phyloP scores from a whole-genome alignment of 495 filamentous ascomycete genomes.

The Tirmania nivea region DNA sequence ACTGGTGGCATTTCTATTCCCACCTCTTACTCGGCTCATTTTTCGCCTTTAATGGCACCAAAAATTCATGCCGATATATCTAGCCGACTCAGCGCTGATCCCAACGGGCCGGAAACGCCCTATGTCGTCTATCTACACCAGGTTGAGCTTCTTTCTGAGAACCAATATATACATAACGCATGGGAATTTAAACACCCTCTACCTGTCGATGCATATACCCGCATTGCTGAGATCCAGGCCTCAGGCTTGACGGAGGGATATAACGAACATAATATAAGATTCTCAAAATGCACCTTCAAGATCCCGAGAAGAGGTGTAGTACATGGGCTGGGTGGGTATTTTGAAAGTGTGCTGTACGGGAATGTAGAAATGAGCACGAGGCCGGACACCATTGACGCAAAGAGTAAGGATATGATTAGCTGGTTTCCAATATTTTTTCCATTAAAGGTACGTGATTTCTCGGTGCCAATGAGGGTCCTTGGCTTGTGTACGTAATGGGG shows the following conservation, averaged over 20 bases:
- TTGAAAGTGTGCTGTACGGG: slow-evolving; percentile 75
- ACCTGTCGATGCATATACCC: slow-evolving; percentile 22
- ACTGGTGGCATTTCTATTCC: slow-evolving; percentile 85
- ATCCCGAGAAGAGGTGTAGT: slow-evolving; percentile 47
- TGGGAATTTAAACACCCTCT: slow-evolving; percentile 50
- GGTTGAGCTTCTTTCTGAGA: slow-evolving; percentile 54
- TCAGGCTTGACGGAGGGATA: slow-evolving; percentile 36
- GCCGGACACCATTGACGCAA: slow-evolving; percentile 73
- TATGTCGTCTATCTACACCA: slow-evolving; percentile 88
- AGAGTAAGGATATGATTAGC: slow-evolving; percentile 90
- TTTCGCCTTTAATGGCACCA: slow-evolving; percentile 79
- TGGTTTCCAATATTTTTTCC: slow-evolving; percentile 99
- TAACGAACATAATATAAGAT: slow-evolving; percentile 76
- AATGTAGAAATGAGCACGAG: slow-evolving; percentile 77
- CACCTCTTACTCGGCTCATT: slow-evolving; percentile 68
- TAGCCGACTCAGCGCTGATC: slow-evolving; percentile 35
- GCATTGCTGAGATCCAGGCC: slow-evolving; percentile 27
- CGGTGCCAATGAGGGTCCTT: slow-evolving; percentile 58
- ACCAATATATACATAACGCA: slow-evolving; percentile 38
- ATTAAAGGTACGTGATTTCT: slow-evolving; percentile 47
- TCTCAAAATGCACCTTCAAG: slow-evolving; percentile 27
- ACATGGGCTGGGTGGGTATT: slow-evolving; percentile 85
- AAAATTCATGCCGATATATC: slow-evolving; percentile 62
- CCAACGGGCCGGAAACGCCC: slow-evolving; percentile 54
- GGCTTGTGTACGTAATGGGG: not conserved